Base-by-base conservation (phyloP, 78 protist genomes). In the Thecamonas trahens region DNA sequence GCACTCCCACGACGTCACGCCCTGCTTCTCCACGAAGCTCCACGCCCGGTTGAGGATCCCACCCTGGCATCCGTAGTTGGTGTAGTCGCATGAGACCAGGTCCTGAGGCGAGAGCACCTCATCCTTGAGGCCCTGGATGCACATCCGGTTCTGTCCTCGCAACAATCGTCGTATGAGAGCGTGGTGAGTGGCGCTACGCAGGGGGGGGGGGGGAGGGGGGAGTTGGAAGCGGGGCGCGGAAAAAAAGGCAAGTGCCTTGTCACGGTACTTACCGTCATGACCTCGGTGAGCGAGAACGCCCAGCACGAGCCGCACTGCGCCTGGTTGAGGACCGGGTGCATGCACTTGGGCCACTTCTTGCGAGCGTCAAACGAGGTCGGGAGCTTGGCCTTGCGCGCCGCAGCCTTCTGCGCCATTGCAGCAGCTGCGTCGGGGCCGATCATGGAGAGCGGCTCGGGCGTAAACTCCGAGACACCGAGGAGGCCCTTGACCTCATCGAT, bases 21-120 rank as follows among this genome's bases (percentile, higher is more conserved):
- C 82, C 22, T 4, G 3, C 18, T 6, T 9, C 40, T 2, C 11
- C 67, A 71, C 49, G 76, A 47, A 77, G 22, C 8, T 13, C 79
- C 82, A 83, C 11, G 73, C 81, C 34, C 34, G 29, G 49, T 0
- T 0, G 28, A 71, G 26, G 40, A 28, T 35, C 26, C 83, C 88
- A 59, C 88, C 88, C 26, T 44, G 18, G 79, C 88, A 83, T 35
- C 84, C 83, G 22, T 13, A 13, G 47, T 42, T 42, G 47, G 22
- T 11, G 22, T 42, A 13, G 57, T 70, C 76, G 53, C 79, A 81
- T 24, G 72, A 13, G 32, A 72, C 72, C n/a, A 79, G 71, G 37
- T 64, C 53, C 66, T 70, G 76, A 22, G 85, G 67, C 4, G 74
- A 24, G 3, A 64, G 62, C 31, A 72, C n/a, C 26, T 79, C 65